Base-by-base conservation (phyloP, 2,329 filamentous ascomycete genomes). In the Leptodontidium sp. region DNA sequence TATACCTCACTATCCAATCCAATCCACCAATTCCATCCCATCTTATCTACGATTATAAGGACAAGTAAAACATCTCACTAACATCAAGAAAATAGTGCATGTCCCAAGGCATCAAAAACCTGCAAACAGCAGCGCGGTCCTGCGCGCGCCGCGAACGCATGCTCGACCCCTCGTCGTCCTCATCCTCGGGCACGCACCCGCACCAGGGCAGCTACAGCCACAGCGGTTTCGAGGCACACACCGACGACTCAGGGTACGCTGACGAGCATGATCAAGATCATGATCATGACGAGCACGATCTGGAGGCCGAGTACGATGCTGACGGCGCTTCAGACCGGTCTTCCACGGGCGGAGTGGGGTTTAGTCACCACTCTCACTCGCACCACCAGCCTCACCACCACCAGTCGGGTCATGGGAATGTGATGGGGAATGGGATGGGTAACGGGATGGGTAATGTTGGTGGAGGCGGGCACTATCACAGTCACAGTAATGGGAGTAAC, bases 91-190 rank as follows among this genome's bases (percentile, higher is more conserved):
- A 58, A 73, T 21, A 95, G 92, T 93, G 91, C 81, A 93, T 96
- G 89, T 90, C 91, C 78, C 92, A 91, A 77, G 93, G 93, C 45
- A 83, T 95, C 75, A 95, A 94, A 82, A 94, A 93, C 79, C 86
- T 96, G 68, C 90, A 91, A 78, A 88, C 89, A 74, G 87, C 89
- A 64, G 86, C 89, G 72, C 88, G 91, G 70, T 86, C 90, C 66
- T 88, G 87, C 68, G 84, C 87, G 68, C 88, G 90, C 72, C 90
- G 90, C 75, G 90, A 89, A 81, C 87, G 87, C 69, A 81, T 87
- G 74, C 86, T 71, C 86, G 80, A 70, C 32, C 62, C 68, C 12
- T 59, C 67, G 24, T 45, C 45, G 40, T 24, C 57, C 29, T 32
- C 29, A 32, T 32, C 29, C 29, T 32, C 29, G 21, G 53, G 21